phyloP scores from a whole-genome alignment of 2,329 filamentous ascomycete genomes.

The Ambrosiella cleistominuta region DNA sequence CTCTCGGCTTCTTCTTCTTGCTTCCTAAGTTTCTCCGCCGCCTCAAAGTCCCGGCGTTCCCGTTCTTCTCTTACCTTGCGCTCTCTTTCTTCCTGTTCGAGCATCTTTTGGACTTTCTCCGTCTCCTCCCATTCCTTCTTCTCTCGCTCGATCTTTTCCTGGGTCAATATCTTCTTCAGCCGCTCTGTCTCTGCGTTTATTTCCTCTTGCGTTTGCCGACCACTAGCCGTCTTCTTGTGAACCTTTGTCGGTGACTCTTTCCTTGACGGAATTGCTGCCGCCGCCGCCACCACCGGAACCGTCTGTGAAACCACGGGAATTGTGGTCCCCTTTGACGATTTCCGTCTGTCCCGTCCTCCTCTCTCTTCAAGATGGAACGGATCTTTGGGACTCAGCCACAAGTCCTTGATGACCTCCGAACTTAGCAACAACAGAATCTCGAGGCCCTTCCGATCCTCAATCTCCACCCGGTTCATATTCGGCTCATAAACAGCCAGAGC shows the following conservation, averaged over 20 bases:
- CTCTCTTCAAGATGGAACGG: conserved; percentile 54
- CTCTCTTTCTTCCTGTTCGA: conserved; percentile 27
- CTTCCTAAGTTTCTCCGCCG: not conserved
- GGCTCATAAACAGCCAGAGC: conserved; percentile 76
- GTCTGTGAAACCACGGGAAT: conserved; percentile 12
- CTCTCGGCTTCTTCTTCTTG: not conserved
- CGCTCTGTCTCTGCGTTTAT: conserved; percentile 65
- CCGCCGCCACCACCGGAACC: not conserved
- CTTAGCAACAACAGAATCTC: conserved; percentile 60
- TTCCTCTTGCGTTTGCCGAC: conserved; percentile 22
- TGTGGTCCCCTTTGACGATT: conserved; percentile 15
- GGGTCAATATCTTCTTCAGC: conserved; percentile 39
- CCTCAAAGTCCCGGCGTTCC: conserved; percentile 31
- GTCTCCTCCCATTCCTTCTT: conserved; percentile 37
- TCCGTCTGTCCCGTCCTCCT: conserved; percentile 27
- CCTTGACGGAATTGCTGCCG: conserved; percentile 19
- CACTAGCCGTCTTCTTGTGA: conserved; percentile 25
- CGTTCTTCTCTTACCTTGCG: conserved; percentile 39
- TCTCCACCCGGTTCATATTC: conserved; percentile 74
- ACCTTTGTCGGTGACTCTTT: conserved; percentile 29
- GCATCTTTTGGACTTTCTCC: conserved; percentile 15
- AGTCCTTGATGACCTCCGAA: conserved; percentile 46
- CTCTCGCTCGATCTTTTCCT: conserved; percentile 36
- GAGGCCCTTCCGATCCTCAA: conserved; percentile 85
- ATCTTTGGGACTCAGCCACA: conserved; percentile 45